Base-by-base conservation (phyloP, 208 protist genomes). In the Acanthamoeba pearcei region DNA sequence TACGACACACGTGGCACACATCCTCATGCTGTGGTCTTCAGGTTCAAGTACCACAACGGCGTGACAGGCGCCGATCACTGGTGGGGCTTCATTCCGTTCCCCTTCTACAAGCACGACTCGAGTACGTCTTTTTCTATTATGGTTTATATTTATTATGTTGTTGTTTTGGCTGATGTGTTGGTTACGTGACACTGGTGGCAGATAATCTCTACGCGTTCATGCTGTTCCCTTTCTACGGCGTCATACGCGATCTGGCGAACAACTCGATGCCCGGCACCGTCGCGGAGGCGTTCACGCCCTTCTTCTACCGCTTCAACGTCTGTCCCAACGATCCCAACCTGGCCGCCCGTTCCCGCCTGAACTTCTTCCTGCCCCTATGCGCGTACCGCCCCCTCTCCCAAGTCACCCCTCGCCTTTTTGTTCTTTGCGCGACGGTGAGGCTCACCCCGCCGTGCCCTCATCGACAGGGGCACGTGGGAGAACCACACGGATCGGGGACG, bases 11-110 rank as follows among this genome's bases (percentile, higher is more conserved):
- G 66, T 4, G 10, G 0, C 15, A 72, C 66, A 19, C 10, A 27
- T 10, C 38, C 24, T 24, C 0, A 17, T 74, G 24, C 13, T 29
- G 66, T 74, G 24, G 35, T 49, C 13, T 6, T 22, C 70, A 78
- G 70, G 70, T 83, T 83, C 74, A 46, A 83, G 24, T 53, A 83
- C 32, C 22, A 83, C 42, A 83, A 83, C 27, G 74, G 42, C 22
- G 15, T 80, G 17, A 35, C 19, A 13, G 74, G 74, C 17, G 74
- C 74, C 35, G 27, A 46, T 27, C 22, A 46, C 74, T 46, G 35
- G 74, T 83, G 74, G 74, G 74, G 74, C 46, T 83, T 51, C 74
- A 29, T 83, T 15, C 74, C 74, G 17, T 83, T 83, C 42, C 74
- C 74, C 42, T 83, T 83, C 46, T 53, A 29, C 42, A 46, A 53